These are phyloP conservation scores for Calonectria montana DNA, from an alignment of 2,329 filamentous ascomycete species.

Conservation along the genomic window DNA sequence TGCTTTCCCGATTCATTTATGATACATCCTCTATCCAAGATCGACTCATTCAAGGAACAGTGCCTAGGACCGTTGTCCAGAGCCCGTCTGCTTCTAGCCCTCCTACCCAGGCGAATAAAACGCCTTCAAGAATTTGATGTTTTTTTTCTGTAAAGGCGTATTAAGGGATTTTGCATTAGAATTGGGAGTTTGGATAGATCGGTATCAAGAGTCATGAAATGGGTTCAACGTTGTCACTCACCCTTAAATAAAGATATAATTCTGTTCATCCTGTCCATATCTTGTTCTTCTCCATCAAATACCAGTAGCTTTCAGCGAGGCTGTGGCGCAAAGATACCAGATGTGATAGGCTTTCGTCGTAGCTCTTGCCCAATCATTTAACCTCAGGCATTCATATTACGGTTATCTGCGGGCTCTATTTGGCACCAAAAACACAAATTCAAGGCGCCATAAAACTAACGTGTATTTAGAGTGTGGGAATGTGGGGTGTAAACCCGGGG, in stretches of 20 bases:
- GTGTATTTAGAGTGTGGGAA: not conserved
- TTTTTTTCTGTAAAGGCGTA: not conserved
- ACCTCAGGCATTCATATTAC: not conserved
- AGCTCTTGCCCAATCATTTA: not conserved
- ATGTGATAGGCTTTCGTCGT: not conserved
- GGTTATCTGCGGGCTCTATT: not conserved
- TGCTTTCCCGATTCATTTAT: conserved; percentile 26
- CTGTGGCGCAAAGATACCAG: not conserved
- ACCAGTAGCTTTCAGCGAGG: not conserved
- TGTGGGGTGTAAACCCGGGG: too few relatives aligned
- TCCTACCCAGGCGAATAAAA: not conserved
- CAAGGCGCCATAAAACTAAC: not conserved
- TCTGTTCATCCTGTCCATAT: not conserved
- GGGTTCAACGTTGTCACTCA: not conserved
- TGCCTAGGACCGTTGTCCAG: not conserved
- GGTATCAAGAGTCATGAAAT: not conserved
- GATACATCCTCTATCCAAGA: conserved; percentile 26
- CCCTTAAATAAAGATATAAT: not conserved
- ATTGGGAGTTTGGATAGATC: not conserved
- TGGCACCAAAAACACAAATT: not conserved
- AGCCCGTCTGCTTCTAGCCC: not conserved
- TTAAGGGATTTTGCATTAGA: not conserved
- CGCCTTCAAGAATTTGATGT: not conserved
- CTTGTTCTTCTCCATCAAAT: not conserved
- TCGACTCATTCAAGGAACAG: not conserved